Evolutionary conservation across 345 rosid genomes (phyloP).

Genomic region (Salix dunnii): DNA sequence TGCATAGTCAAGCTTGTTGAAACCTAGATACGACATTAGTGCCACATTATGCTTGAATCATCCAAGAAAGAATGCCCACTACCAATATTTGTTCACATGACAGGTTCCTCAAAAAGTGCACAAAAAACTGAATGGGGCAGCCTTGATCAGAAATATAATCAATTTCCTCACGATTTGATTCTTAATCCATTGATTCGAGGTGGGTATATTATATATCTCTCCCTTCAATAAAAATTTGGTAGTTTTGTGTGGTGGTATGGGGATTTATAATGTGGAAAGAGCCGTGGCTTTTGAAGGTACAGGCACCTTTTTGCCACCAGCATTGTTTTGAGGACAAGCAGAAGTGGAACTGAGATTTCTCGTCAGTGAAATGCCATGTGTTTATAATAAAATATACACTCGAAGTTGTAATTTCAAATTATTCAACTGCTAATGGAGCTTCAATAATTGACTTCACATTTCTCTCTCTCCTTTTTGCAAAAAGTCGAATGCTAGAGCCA

Average conservation of each 20-base stretch:
- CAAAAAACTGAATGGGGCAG: background rate
- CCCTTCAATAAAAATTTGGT: background rate
- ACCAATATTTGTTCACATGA: background rate
- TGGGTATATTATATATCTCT: background rate
- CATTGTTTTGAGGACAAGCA: background rate
- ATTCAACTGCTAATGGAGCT: background rate
- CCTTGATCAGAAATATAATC: background rate
- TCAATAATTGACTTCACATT: background rate
- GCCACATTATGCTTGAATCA: background rate
- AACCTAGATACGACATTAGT: background rate
- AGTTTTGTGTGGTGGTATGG: background rate
- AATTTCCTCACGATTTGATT: background rate
- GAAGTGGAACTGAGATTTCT: background rate
- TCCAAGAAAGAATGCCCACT: background rate
- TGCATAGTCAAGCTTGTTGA: background rate
- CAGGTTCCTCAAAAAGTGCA: slow-evolving; percentile 6
- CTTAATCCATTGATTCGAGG: background rate
- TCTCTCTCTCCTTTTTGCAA: background rate
- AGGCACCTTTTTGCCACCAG: background rate
- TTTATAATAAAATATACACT: background rate
- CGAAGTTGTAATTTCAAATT: background rate
- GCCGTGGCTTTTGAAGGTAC: slow-evolving; percentile 9
- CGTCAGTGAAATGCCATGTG: background rate
- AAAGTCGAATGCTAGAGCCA: background rate
- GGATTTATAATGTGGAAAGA: background rate